Evolutionary conservation across 257 asterid genomes (phyloP).

Genomic region (Haberlea rhodopensis): DNA sequence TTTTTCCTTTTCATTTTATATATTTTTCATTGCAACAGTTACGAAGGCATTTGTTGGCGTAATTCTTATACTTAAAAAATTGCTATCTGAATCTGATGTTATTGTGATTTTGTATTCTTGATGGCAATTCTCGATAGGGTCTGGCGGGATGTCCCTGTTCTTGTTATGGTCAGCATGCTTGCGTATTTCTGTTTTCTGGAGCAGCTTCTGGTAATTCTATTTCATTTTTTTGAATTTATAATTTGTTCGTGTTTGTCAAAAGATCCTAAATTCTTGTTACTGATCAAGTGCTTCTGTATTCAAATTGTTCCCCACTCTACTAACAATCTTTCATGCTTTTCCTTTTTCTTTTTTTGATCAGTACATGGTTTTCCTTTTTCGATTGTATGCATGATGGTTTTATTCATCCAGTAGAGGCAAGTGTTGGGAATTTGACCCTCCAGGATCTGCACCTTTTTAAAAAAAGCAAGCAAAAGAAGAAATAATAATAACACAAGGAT

Average conservation of each 20-base stretch:
- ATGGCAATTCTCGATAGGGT: conserved; percentile 50
- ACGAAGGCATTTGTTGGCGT: conserved; percentile 4
- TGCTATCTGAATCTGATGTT: not conserved
- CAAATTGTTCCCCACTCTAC: too few relatives aligned
- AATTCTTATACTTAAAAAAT: too few relatives aligned
- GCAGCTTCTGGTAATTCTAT: conserved; percentile 87
- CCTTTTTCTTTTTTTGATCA: conserved; percentile 3
- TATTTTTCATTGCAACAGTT: not conserved
- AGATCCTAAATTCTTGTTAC: too few relatives aligned
- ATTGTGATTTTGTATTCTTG: conserved; percentile 7
- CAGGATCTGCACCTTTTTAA: too few relatives aligned
- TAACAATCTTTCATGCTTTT: too few relatives aligned
- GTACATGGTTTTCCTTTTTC: conserved; percentile 1
- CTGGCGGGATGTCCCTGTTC: conserved; percentile 95
- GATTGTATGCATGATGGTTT: conserved; percentile 1
- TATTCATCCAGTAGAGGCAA: conserved; percentile 10
- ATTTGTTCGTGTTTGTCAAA: conserved; percentile 18
- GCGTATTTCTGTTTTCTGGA: conserved; percentile 96
- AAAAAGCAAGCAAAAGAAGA: too few relatives aligned
- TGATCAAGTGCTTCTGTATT: too few relatives aligned
- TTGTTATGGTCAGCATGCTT: conserved; percentile 96
- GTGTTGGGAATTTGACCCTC: too few relatives aligned
- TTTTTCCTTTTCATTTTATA: not conserved
- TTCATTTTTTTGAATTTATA: conserved; percentile 18
- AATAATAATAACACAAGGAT: too few relatives aligned